phyloP scores from a whole-genome alignment of 352 stramenopile species.

The Pythium grandisporangium region DNA sequence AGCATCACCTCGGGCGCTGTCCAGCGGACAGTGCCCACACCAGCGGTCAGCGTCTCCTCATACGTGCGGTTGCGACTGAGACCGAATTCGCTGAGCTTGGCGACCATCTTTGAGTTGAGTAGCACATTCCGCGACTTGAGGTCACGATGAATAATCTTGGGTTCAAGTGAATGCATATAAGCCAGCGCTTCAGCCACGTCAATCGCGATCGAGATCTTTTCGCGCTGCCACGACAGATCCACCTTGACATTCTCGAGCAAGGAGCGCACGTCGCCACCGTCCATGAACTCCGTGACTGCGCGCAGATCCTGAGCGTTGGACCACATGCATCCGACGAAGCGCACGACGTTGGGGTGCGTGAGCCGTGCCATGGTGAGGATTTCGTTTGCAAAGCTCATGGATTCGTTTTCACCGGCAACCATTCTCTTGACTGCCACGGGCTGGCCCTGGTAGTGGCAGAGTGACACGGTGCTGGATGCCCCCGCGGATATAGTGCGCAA shows the following conservation, averaged over 20 bases:
- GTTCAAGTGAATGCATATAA: conserved; percentile 79
- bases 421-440: conserved; percentile 83
- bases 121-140: conserved; percentile 81
- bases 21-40: conserved; percentile 80
- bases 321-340: conserved; percentile 83
- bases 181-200: conserved; percentile 70
- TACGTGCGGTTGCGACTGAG: conserved; percentile 78
- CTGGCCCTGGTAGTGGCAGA: conserved; percentile 82
- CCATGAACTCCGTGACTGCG: conserved; percentile 83
- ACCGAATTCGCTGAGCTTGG: conserved; percentile 82
- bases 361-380: conserved; percentile 81
- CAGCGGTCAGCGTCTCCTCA: conserved; percentile 76
- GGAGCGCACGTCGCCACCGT: conserved; percentile 74
- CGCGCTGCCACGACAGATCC: conserved; percentile 66
- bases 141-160: conserved; percentile 80
- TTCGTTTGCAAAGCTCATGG: conserved; percentile 66
- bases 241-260: conserved; percentile 78
- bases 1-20: conserved; percentile 84
- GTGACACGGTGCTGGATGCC: conserved; percentile 76
- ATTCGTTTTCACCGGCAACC: conserved; percentile 73
- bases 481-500: conserved; percentile 78
- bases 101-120: conserved; percentile 66
- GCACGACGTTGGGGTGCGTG: conserved; percentile 74
- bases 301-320: conserved; percentile 66
- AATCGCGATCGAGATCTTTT: conserved; percentile 82